Percentiles rank a stretch among this genome's conserved stretches.
Evolutionary conservation across 305 asterid species (phyloP).

Genomic region (Solanum hybrid): DNA sequence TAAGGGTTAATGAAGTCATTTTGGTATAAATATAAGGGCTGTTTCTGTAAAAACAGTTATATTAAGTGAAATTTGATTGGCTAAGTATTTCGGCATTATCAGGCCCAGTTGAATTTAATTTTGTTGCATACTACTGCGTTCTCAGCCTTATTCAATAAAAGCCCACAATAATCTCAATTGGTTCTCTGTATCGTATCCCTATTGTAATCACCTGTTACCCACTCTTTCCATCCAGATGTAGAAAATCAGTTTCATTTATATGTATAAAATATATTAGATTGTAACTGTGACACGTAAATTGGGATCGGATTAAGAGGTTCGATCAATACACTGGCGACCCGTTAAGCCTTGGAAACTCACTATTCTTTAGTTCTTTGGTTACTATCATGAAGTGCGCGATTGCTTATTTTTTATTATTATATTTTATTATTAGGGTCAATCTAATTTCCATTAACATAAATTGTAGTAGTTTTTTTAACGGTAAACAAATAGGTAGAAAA

Average conservation of each 20-base stretch:
- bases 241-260: background rate
- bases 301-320: background rate
- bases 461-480: background rate
- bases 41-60: background rate
- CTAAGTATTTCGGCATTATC: constrained; percentile 19
- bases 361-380: too few species aligned
- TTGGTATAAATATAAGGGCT: background rate
- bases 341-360: too few species aligned
- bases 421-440: background rate
- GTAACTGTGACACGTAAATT: background rate
- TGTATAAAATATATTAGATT: too few species aligned
- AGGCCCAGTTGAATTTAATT: background rate
- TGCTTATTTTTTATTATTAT: too few species aligned
- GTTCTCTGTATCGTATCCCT: background rate
- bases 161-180: background rate
- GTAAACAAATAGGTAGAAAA: background rate
- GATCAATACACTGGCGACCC: rapidly evolving
- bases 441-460: background rate
- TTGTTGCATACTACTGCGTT: background rate
- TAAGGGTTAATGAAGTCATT: constrained; percentile 18
- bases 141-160: background rate
- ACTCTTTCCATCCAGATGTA: background rate
- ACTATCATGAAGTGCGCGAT: too few species aligned
- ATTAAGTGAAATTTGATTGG: constrained; percentile 18
- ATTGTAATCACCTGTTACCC: background rate